Conservation (phyloP, 257 asterid species). For the Primulina eburnea region DNA sequence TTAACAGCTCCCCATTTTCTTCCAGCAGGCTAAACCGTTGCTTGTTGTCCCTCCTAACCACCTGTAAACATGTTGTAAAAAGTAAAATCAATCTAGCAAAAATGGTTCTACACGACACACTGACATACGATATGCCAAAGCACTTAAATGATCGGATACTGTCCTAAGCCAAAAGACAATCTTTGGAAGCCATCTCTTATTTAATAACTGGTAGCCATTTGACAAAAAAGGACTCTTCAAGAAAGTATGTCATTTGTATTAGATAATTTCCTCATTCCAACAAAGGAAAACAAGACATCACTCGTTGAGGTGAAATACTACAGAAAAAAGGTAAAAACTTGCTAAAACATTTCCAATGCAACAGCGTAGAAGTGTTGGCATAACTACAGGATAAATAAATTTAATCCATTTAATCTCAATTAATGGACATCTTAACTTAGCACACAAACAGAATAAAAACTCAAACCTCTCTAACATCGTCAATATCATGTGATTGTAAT, state of each 20-base stretch:
- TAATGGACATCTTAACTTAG: background rate
- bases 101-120: background rate
- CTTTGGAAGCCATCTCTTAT: background rate
- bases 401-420: background rate
- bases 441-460: background rate
- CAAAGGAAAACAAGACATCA: background rate
- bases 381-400: background rate
- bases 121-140: background rate
- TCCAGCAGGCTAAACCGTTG: slow-evolving; percentile 79
- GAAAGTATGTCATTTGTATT: background rate
- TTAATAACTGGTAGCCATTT: background rate
- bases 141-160: background rate
- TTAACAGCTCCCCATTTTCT: slow-evolving; percentile 75
- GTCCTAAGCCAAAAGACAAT: background rate
- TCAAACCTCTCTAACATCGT: slow-evolving; percentile 76
- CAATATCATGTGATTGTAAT: slow-evolving; percentile 62
- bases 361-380: background rate
- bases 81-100: slow-evolving; percentile 12
- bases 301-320: background rate
- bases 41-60: slow-evolving; percentile 81
- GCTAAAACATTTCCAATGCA: background rate
- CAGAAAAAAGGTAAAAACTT: background rate
- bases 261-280: background rate
- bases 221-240: background rate
- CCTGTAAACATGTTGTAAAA: slow-evolving; percentile 36